phyloP scores from a whole-genome alignment of 139 green algal genomes.

The Volvox reticuliferus region DNA sequence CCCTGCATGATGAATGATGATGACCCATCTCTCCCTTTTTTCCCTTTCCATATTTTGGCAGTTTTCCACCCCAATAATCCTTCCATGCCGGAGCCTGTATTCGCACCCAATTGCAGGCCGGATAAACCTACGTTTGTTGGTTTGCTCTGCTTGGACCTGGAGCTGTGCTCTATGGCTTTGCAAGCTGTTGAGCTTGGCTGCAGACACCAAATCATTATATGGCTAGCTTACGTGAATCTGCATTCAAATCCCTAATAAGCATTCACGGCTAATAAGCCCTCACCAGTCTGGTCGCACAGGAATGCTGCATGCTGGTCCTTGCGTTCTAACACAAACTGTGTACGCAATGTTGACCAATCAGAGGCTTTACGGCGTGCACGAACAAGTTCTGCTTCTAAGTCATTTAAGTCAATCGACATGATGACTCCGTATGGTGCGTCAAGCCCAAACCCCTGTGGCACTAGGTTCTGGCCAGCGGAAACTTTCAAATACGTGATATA shows the following conservation, averaged over 20 bases:
- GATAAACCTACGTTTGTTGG: neutral
- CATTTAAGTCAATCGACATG: constrained; percentile 33
- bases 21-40: too few species aligned
- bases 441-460: too few species aligned
- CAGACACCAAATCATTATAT: neutral
- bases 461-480: too few species aligned
- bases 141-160: neutral
- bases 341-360: constrained; percentile 7
- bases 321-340: neutral
- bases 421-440: too few species aligned
- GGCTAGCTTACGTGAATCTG: neutral
- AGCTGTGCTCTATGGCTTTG: neutral
- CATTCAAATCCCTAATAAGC: neutral
- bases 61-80: too few species aligned
- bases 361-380: neutral
- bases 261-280: neutral
- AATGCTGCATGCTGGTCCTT: constrained; percentile 36
- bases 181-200: constrained; percentile 33
- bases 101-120: too few species aligned
- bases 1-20: too few species aligned
- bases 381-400: constrained; percentile 44
- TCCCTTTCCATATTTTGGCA: too few species aligned
- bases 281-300: constrained; percentile 49
- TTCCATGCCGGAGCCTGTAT: too few species aligned
- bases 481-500: too few species aligned